Evolutionary conservation across 2,329 filamentous ascomycete species (phyloP).

Genomic region (Macroventuria anomochaeta): DNA sequence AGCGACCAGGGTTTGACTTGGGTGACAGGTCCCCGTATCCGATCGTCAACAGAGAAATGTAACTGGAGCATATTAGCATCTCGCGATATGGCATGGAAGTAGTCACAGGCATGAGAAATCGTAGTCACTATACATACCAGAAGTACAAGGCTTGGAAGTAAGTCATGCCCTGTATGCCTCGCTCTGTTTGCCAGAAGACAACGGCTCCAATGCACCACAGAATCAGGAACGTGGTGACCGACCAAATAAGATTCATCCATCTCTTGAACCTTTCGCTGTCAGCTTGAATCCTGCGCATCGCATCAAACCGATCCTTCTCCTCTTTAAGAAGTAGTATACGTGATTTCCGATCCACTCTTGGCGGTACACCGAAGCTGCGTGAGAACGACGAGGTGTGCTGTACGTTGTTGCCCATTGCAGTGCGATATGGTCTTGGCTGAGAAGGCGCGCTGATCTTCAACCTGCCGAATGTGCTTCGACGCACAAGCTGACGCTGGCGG

Average conservation of each 20-base stretch:
- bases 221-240: constrained; percentile 69
- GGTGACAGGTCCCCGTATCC: constrained; percentile 85
- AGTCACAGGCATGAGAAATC: no score
- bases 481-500: constrained; percentile 35
- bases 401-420: constrained; percentile 27
- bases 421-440: constrained; percentile 28
- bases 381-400: constrained; percentile 9
- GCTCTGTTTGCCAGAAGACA: constrained; percentile 72
- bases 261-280: constrained; percentile 69
- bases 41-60: constrained; percentile 78
- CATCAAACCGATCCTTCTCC: constrained; percentile 71
- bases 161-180: constrained; percentile 61
- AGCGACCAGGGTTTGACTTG: constrained; percentile 76
- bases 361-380: constrained; percentile 14
- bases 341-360: constrained; percentile 38
- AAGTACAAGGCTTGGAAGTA: constrained; percentile 90
- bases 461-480: constrained; percentile 23
- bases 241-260: constrained; percentile 76
- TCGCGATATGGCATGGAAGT: no score
- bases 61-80: not conserved
- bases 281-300: constrained; percentile 82
- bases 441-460: constrained; percentile 37
- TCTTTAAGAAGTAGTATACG: constrained; percentile 64
- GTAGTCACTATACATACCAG: constrained; percentile 60
- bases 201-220: constrained; percentile 83